phyloP scores from a whole-genome alignment of 352 stramenopile genomes.

The Halophytophthora batemanensis region DNA sequence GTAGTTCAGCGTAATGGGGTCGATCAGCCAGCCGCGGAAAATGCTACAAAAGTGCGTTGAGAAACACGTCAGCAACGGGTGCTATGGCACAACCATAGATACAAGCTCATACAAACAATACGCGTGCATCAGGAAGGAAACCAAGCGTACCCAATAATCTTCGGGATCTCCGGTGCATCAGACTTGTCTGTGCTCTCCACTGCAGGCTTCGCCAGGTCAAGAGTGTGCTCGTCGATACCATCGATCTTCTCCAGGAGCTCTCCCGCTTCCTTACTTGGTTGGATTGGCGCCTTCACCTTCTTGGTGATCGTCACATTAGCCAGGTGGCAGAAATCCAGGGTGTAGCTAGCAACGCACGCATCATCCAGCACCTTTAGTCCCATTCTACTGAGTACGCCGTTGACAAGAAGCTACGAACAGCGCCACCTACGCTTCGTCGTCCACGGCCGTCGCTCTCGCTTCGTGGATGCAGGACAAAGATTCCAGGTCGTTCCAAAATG shows the following conservation, averaged over 20 bases:
- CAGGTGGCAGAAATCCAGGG: slow-evolving; percentile 59
- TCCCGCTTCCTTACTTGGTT: slow-evolving; percentile 1
- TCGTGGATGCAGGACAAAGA: slow-evolving; percentile 43
- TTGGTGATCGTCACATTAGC: slow-evolving; percentile 58
- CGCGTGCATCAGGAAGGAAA: neutral
- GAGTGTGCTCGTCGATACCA: slow-evolving; percentile 13
- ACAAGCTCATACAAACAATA: neutral
- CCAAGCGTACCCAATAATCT: slow-evolving; percentile 48
- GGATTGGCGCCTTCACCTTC: slow-evolving; percentile 6
- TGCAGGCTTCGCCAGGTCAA: slow-evolving; percentile 10
- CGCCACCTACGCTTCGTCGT: slow-evolving; percentile 38
- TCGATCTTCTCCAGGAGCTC: slow-evolving; percentile 26
- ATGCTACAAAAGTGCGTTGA: slow-evolving; percentile 30
- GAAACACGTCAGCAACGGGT: slow-evolving; percentile 12
- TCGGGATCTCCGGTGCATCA: slow-evolving; percentile 21
- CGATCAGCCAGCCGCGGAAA: slow-evolving; percentile 74
- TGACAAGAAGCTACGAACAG: neutral
- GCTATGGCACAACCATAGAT: neutral
- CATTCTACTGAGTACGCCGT: neutral
- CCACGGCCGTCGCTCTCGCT: slow-evolving; percentile 30
- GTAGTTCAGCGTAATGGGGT: slow-evolving; percentile 74
- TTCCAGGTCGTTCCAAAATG: slow-evolving; percentile 32
- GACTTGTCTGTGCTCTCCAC: slow-evolving; percentile 15
- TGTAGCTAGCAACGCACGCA: slow-evolving; percentile 28
- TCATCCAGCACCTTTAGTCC: neutral